Evolutionary conservation across 768 basidiomycete genomes (phyloP).

Genomic region (Leccinum aurantiacum): DNA sequence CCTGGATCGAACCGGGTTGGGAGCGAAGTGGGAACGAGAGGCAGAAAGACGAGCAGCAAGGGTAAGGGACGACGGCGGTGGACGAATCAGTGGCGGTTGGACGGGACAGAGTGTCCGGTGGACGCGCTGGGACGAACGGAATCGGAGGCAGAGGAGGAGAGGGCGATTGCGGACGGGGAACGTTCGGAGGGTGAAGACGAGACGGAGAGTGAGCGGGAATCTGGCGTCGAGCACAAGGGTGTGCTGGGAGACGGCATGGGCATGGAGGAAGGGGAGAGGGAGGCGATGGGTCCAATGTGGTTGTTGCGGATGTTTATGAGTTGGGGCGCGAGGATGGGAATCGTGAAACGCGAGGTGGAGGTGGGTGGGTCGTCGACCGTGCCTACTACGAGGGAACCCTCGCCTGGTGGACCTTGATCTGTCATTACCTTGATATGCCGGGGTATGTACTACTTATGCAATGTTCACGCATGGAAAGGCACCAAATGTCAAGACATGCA

Average conservation of each 20-base stretch:
- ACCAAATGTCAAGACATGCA: slow-evolving; percentile 2
- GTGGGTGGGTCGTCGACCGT: slow-evolving; percentile 15
- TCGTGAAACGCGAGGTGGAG: slow-evolving; percentile 27
- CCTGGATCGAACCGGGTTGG: slow-evolving; percentile 46
- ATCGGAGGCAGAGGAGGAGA: slow-evolving; percentile 75
- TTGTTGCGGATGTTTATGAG: slow-evolving; percentile 72
- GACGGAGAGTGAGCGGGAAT: slow-evolving; percentile 32
- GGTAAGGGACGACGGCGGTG: slow-evolving; percentile 50
- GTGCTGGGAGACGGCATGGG: slow-evolving; percentile 15
- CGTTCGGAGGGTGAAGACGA: slow-evolving; percentile 30
- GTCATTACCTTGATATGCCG: slow-evolving; percentile 9
- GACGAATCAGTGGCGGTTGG: slow-evolving; percentile 60
- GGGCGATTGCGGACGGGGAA: slow-evolving; percentile 32
- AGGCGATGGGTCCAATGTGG: slow-evolving; percentile 75
- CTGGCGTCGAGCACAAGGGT: slow-evolving; percentile 19
- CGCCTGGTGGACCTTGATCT: slow-evolving; percentile 21
- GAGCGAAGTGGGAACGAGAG: slow-evolving; percentile 45
- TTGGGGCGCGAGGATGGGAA: slow-evolving; percentile 68
- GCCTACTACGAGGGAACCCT: slow-evolving; percentile 17
- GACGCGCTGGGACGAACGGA: slow-evolving; percentile 71
- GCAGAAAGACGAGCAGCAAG: slow-evolving; percentile 30
- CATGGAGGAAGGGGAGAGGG: slow-evolving; percentile 44
- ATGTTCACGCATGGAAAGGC: slow-evolving; percentile 16
- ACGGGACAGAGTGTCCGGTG: slow-evolving; percentile 60
- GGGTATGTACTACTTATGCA: not conserved